Base-by-base conservation (phyloP, 192 early-diverging fungal genomes). In the Backusella luteola region DNA sequence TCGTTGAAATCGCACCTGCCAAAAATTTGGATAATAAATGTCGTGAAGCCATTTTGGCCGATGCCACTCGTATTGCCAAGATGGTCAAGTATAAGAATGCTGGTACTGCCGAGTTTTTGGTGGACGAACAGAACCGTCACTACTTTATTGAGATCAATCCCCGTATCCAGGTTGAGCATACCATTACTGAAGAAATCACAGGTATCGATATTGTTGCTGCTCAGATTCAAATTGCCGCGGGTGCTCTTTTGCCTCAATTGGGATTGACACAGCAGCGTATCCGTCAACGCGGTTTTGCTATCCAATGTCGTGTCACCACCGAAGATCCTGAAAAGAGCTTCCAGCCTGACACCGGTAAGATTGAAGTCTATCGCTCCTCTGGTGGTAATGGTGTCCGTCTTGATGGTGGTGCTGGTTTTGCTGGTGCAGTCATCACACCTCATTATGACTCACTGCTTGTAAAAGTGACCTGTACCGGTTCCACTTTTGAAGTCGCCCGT, bases 391-490 rank as follows among this genome's bases (percentile, higher is more conserved):
- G 79, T 34, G 79, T 76, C 4, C 53, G 79, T 35, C 71, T 76
- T 34, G 79, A 80, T 73, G 75, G 74, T 67, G 79, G 79, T 34
- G 69, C 94, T 5, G 95, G 94, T 35, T 96, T 92, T 80, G 90
- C 92, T 23, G 96, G 96, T 66, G 92, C 96, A 6, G 88, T 97
- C 79, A 94, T 97, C 81, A 94, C 94, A 2, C 96, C 96, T 11
- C 89, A 94, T 86, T 99, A 96, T 88, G 97, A 99, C 84, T 97
- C 96, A n/a, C 83, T 99, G 41, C 87, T 99, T 52, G 94, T 94
- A 76, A 99, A 99, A 81, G 86, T 91, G 17, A 97, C 95, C 3
- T 94, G 93, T 84, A 90, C 90, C 36, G 97, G 95, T 23, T 90
- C 89, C 17, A 92, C 94, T 12, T 97, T 94, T 85, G 94, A 97